Conservation (phyloP, 2,329 filamentous ascomycete genomes). For the Colletotrichum karsti region DNA sequence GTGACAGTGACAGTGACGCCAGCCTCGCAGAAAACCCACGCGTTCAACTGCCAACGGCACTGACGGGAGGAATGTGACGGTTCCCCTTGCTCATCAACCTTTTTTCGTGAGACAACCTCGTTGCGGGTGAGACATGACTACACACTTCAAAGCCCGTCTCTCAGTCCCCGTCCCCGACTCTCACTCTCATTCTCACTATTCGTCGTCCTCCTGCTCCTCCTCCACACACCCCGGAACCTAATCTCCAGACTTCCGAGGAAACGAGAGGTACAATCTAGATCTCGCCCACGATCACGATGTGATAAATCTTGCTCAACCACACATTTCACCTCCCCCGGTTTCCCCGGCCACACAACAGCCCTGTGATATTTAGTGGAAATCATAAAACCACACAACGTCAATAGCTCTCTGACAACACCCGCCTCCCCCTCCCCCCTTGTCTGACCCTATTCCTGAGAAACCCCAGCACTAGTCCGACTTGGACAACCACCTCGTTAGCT, state of each 20-base stretch:
- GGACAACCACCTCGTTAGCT: slow-evolving; percentile 24
- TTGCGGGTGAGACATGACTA: slow-evolving; percentile 1
- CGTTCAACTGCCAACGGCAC: neutral
- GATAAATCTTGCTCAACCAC: slow-evolving; percentile 22
- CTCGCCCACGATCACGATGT: slow-evolving; percentile 17
- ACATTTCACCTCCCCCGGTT: neutral
- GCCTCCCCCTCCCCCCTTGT: neutral
- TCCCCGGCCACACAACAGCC: neutral
- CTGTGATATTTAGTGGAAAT: neutral
- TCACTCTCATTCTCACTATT: neutral
- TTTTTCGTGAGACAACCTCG: slow-evolving; percentile 6
- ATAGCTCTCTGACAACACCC: too few relatives aligned
- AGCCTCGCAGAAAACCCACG: neutral
- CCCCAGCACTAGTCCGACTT: slow-evolving; percentile 15
- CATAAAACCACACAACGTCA: neutral
- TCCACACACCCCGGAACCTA: neutral
- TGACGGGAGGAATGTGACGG: neutral
- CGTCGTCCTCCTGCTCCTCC: neutral
- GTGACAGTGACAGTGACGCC: neutral
- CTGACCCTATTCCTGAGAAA: neutral
- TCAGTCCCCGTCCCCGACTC: neutral
- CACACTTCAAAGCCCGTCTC: neutral
- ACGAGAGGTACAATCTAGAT: slow-evolving; percentile 11
- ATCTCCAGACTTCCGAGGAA: slow-evolving; percentile 1
- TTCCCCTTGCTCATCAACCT: neutral